phyloP scores from a whole-genome alignment of 495 filamentous ascomycete species.

The Lophiostoma macrostomum region DNA sequence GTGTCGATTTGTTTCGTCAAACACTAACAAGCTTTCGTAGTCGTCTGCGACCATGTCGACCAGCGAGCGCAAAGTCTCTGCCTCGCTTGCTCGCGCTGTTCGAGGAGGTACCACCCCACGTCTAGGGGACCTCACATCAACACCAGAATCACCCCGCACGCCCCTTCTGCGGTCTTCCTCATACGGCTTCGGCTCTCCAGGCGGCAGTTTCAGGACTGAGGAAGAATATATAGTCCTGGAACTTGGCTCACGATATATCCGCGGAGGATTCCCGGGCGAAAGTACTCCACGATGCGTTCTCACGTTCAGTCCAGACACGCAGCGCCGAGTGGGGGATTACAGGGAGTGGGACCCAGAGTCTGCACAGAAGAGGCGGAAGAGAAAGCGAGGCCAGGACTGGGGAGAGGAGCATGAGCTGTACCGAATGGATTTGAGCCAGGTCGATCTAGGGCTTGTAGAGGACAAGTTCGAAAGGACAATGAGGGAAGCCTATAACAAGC shows the following conservation, averaged over 20 bases:
- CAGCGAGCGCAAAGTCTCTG: conserved; percentile 21
- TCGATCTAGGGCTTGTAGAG: conserved; percentile 74
- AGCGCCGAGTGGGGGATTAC: conserved; percentile 79
- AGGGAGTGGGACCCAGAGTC: conserved; percentile 62
- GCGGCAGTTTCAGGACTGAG: conserved; percentile 69
- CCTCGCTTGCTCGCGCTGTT: conserved; percentile 14
- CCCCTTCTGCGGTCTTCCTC: conserved; percentile 53
- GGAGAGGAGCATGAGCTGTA: conserved; percentile 75
- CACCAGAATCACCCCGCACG: conserved; percentile 52
- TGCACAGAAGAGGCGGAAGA: conserved; percentile 45
- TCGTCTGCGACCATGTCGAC: conserved; percentile 10
- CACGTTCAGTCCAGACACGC: conserved; percentile 68
- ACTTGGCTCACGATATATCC: conserved; percentile 73
- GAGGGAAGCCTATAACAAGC: conserved; percentile 81
- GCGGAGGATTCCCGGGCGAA: conserved; percentile 83
- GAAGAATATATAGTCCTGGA: conserved; percentile 83
- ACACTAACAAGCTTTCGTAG: too few species aligned
- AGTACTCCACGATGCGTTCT: conserved; percentile 66
- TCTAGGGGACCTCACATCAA: conserved; percentile 30
- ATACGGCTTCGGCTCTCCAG: conserved; percentile 67
- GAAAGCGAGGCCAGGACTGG: conserved; percentile 56
- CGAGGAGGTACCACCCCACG: conserved; percentile 21
- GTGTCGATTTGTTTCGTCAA: background rate
- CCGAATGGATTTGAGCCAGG: conserved; percentile 64
- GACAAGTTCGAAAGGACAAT: conserved; percentile 86